Evolutionary conservation across 2,329 filamentous ascomycete species (phyloP), one percentile per base, ranked within the genome.

Genomic region (Colletotrichum tamarilloi): DNA sequence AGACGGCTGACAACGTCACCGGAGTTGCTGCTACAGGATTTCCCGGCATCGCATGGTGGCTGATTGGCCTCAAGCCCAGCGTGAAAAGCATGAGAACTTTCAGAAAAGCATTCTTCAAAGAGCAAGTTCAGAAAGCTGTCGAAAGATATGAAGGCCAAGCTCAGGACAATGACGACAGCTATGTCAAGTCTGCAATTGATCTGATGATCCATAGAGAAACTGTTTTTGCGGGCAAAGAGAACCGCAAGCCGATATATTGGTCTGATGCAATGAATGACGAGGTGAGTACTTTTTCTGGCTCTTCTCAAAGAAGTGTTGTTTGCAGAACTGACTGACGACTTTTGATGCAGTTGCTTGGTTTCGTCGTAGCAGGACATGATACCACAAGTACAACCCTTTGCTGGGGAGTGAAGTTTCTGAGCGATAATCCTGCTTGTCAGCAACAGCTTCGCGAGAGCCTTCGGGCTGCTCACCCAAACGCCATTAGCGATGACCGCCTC

Each of bases 351-450:
- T 26, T 78, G 16, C 71, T 81, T 8, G 79, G 79, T 5, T 80
- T 78, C 49, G 73, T 81, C 16, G 72, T 79, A 4, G 79, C 72
- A 1, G 80, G 79, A 5, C 78, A 81, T 59, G 79, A 81, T 24
- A 79, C 78, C 6, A 78, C 77, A 4, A 77, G 78, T 28, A 77
- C 79, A 2, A 75, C 76, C 7, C 57, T 80, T 14, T 76, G 76
- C 1, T 81, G 79, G 79, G 79, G 77, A 73, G 69, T 79, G 4
- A 81, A 73, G 26, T 49, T 57, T 26, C 76, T 19, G 49, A 64
- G 69, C 4, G 65, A 68, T 42, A 46, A 46, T 3, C 42, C 42
- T 46, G 19, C 42, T 46, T 46, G 19, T 7, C 7, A n/a, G 19
- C 42, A 46, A 46, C 42, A n/a, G 19, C 42, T 46, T 46, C 42